Conservation (phyloP, 148 eudicot genomes). For the Fallopia convolvulus region DNA sequence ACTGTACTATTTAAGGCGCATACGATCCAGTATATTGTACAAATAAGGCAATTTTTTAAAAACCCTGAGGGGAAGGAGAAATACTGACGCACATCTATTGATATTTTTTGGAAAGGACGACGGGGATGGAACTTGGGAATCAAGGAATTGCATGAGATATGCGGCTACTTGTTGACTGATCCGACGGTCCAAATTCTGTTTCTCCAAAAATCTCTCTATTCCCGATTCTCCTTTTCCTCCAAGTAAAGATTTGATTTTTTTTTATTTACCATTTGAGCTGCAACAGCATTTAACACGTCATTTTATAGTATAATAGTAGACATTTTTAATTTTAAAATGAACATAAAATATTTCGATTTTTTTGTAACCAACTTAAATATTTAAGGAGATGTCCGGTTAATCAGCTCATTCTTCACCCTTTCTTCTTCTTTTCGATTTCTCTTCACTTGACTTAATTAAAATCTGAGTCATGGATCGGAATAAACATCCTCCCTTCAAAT, state of each 20-base stretch:
- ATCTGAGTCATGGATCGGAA: neutral
- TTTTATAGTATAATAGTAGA: too few species aligned
- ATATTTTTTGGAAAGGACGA: too few species aligned
- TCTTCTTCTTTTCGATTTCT: too few species aligned
- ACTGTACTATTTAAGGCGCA: too few species aligned
- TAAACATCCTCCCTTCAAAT: neutral
- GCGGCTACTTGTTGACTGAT: neutral
- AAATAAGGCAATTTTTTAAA: too few species aligned
- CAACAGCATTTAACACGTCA: neutral
- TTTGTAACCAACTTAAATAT: neutral
- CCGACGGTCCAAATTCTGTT: too few species aligned
- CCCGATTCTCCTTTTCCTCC: neutral
- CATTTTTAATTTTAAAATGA: too few species aligned
- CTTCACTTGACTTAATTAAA: too few species aligned
- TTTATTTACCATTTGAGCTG: too few species aligned
- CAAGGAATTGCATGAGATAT: neutral
- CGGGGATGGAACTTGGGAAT: neutral
- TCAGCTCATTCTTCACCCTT: neutral
- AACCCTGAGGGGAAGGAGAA: neutral
- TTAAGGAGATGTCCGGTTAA: neutral
- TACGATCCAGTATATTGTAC: too few species aligned
- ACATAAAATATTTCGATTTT: too few species aligned
- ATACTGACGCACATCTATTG: too few species aligned
- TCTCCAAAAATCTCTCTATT: neutral
- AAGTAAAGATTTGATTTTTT: neutral